Conservation (phyloP, 148 eudicot genomes). For the Amaranthus hypochondriacus region DNA sequence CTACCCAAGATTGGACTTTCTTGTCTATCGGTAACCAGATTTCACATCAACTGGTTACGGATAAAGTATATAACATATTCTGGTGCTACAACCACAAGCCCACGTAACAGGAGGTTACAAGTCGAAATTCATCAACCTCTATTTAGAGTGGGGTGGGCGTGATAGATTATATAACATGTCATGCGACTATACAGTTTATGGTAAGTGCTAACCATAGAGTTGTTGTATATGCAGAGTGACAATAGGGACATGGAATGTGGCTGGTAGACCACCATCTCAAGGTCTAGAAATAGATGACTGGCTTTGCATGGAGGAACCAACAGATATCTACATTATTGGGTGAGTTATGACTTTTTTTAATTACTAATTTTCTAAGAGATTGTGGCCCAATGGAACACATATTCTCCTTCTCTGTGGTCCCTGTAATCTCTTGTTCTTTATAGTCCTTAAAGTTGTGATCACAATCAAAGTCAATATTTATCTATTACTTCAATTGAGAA, state of each 20-base stretch:
- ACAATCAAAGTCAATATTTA: neutral
- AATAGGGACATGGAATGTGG: slow-evolving; percentile 90
- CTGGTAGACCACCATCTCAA: slow-evolving; percentile 63
- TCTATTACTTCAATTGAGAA: neutral
- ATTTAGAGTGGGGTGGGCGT: no score
- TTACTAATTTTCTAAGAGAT: neutral
- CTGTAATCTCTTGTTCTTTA: neutral
- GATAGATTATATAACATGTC: no score
- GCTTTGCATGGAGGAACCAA: slow-evolving; percentile 72
- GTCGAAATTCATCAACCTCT: no score
- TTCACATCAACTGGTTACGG: no score
- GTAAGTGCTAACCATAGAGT: no score
- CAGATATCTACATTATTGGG: slow-evolving; percentile 92
- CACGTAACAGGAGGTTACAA: no score
- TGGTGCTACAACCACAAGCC: no score
- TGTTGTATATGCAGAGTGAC: slow-evolving; percentile 41
- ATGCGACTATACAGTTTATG: no score
- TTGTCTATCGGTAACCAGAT: no score
- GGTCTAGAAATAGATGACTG: slow-evolving; percentile 80
- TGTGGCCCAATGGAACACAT: neutral
- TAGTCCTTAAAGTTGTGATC: neutral
- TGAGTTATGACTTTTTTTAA: slow-evolving; percentile 21
- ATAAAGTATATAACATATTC: no score
- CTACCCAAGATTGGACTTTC: no score
- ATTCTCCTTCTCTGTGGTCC: neutral